phyloP scores from a whole-genome alignment of 306 rosid species.

The Clitoria ternatea region DNA sequence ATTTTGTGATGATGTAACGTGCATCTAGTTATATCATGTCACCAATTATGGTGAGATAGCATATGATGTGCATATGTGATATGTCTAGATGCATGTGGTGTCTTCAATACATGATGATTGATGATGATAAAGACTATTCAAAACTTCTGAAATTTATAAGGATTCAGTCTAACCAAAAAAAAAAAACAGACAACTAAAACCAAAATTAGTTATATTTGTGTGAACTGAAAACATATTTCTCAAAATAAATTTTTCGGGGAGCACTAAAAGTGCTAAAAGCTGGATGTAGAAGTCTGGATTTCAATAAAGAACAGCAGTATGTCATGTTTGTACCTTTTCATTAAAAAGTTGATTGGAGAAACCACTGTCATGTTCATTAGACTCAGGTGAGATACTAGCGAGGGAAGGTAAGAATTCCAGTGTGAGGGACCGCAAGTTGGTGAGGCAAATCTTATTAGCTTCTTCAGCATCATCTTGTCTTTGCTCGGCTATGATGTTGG shows the following conservation, averaged over 20 bases:
- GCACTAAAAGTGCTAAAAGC: neutral
- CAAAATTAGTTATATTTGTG: no score
- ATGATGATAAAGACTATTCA: no score
- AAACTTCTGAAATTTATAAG: no score
- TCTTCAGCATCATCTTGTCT: constrained; percentile 10
- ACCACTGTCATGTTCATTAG: neutral
- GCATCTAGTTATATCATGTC: no score
- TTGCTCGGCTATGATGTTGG: constrained; percentile 9
- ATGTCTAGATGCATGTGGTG: no score
- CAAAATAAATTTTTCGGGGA: neutral
- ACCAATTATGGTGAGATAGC: no score
- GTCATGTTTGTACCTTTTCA: constrained; percentile 25
- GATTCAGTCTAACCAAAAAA: no score
- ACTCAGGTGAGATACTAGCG: constrained; percentile 19
- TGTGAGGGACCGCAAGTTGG: constrained; percentile 21
- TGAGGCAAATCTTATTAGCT: constrained; percentile 9
- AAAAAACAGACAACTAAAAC: no score
- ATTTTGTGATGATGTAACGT: no score
- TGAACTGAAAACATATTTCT: no score
- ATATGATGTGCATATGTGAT: no score
- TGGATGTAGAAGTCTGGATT: neutral
- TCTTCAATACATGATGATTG: no score
- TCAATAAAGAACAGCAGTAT: neutral
- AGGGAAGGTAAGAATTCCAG: constrained; percentile 33
- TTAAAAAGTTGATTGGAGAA: constrained; percentile 24